Evolutionary conservation across 768 basidiomycete species (phyloP).

Genomic region (Suillus ampliporus): DNA sequence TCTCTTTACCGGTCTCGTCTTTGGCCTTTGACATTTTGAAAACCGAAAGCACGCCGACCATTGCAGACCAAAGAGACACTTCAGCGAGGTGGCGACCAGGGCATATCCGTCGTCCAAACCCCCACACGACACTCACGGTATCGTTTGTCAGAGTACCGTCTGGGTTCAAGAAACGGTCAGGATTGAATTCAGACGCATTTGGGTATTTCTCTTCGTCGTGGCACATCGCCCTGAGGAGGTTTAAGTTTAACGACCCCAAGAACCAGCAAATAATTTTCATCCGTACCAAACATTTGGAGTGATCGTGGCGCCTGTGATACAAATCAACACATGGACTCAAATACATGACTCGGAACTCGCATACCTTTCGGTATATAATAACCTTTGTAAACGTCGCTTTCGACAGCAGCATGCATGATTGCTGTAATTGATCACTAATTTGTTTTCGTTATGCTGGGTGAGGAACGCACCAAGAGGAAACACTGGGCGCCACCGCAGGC

Average conservation of each 20-base stretch:
- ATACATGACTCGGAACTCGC: not conserved
- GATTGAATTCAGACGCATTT: constrained; percentile 42
- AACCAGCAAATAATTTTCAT: not conserved
- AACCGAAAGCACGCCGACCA: constrained; percentile 11
- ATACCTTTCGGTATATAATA: constrained; percentile 11
- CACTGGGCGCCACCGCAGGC: constrained; percentile 6
- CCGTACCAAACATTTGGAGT: constrained; percentile 11
- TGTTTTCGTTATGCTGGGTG: not conserved
- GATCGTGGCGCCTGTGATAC: constrained; percentile 5
- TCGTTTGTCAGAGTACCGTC: constrained; percentile 9
- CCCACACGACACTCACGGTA: constrained; percentile 18
- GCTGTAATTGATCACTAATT: not conserved
- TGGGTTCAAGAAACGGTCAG: constrained; percentile 37
- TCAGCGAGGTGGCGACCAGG: constrained; percentile 44
- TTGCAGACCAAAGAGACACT: constrained; percentile 34
- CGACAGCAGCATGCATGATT: constrained; percentile 3
- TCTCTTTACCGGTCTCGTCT: constrained; percentile 15
- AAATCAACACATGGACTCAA: not conserved
- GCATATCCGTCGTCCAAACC: constrained; percentile 48
- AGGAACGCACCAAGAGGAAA: constrained; percentile 6
- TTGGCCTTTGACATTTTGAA: constrained; percentile 14
- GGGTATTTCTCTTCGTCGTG: constrained; percentile 40
- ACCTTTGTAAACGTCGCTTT: constrained; percentile 8
- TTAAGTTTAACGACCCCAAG: not conserved
- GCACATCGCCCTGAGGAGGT: constrained; percentile 26